Conservation (phyloP, 768 basidiomycete species). For the Agaricus blazei region DNA sequence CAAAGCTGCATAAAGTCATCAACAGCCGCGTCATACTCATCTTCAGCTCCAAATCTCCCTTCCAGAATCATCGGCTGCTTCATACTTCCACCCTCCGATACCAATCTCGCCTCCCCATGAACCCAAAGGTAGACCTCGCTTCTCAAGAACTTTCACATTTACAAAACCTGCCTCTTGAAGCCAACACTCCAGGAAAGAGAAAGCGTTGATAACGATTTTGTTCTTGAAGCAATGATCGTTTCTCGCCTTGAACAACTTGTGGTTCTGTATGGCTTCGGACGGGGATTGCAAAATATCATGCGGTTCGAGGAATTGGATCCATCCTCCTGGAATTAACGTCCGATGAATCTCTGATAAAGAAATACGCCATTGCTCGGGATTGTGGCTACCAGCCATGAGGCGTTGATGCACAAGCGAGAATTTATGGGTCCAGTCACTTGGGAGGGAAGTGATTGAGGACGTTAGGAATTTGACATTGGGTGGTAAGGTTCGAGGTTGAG, state of each 20-base stretch:
- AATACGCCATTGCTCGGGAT: slow-evolving; percentile 3
- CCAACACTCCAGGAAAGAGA: background rate
- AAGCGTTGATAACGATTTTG: slow-evolving; percentile 5
- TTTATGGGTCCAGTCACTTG: slow-evolving; percentile 4
- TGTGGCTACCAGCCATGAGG: slow-evolving; percentile 3
- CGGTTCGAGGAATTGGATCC: slow-evolving; percentile 7
- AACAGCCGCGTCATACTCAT: slow-evolving; percentile 10
- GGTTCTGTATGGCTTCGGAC: background rate
- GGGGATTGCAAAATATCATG: background rate
- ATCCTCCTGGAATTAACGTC: slow-evolving; percentile 6
- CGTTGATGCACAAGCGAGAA: slow-evolving; percentile 10
- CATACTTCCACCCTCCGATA: background rate
- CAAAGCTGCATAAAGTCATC: slow-evolving; percentile 2
- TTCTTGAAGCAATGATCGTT: background rate
- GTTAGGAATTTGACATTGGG: slow-evolving; percentile 5
- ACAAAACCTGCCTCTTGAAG: slow-evolving; percentile 3
- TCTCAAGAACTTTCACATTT: slow-evolving; percentile 1
- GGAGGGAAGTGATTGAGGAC: slow-evolving; percentile 6
- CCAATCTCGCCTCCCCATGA: slow-evolving; percentile 2
- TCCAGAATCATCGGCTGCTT: slow-evolving; percentile 3
- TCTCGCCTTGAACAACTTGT: background rate
- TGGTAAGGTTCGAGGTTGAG: background rate
- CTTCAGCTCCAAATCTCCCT: slow-evolving; percentile 8
- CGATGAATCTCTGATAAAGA: slow-evolving; percentile 9
- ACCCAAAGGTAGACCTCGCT: background rate